Conservation (phyloP, 805 yeast genomes). For the Monosporozyma siamensis region DNA sequence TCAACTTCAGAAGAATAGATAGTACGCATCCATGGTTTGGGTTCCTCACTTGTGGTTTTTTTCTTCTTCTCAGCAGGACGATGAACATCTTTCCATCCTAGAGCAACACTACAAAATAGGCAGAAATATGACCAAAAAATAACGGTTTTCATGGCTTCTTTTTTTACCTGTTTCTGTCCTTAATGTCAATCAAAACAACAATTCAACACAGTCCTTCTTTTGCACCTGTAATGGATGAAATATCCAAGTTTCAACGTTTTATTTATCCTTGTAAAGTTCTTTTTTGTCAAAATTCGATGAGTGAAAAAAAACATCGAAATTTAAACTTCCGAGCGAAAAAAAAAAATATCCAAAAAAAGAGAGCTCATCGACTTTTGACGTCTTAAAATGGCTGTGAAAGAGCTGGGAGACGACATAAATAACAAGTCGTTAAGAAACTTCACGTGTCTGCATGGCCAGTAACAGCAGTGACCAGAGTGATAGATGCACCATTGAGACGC, state of each 20-base stretch:
- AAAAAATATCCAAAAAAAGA: not conserved
- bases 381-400: no score
- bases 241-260: not conserved
- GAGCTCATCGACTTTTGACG: no score
- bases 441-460: not conserved
- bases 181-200: not conserved
- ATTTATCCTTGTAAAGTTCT: not conserved
- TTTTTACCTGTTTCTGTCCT: not conserved
- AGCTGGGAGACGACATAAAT: no score
- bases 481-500: constrained; percentile 3
- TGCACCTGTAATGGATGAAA: no score
- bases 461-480: not conserved
- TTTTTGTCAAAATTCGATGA: not conserved
- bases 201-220: no score
- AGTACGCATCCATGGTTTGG: constrained; percentile 67
- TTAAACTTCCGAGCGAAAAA: not conserved
- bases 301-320: not conserved
- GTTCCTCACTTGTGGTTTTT: constrained; percentile 33
- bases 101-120: not conserved
- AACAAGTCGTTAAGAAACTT: no score
- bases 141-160: not conserved
- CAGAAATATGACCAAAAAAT: not conserved
- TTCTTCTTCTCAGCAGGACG: constrained; percentile 29
- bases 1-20: constrained; percentile 47
- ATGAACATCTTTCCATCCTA: constrained; percentile 16